Evolutionary conservation across 345 rosid genomes (phyloP).

Genomic region (Bruguiera parviflora): DNA sequence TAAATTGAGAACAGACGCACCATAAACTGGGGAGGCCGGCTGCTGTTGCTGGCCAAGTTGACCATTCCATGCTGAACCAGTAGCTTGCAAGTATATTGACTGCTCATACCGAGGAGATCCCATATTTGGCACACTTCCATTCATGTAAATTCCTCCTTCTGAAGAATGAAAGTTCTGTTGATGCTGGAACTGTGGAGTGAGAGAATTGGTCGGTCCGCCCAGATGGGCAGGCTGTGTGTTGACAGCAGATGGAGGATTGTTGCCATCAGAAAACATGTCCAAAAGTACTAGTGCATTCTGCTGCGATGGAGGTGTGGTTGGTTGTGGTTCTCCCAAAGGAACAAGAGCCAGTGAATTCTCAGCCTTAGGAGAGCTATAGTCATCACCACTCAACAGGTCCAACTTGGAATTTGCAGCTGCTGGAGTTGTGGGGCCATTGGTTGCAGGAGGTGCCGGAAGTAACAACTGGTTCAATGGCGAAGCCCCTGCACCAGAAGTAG

Average conservation of each 20-base stretch:
- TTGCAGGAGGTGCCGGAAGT: slow-evolving; percentile 79
- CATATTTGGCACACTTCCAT: slow-evolving; percentile 53
- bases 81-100: slow-evolving; percentile 48
- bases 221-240: slow-evolving; percentile 44
- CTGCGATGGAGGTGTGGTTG: slow-evolving; percentile 57
- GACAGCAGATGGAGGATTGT: slow-evolving; percentile 45
- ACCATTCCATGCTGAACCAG: slow-evolving; percentile 68
- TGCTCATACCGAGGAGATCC: slow-evolving; percentile 69
- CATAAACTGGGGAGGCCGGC: slow-evolving; percentile 67
- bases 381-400: slow-evolving; percentile 97
- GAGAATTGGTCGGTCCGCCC: slow-evolving; percentile 43
- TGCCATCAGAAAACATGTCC: slow-evolving; percentile 72
- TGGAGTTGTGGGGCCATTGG: slow-evolving; percentile 53
- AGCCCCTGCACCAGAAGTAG: slow-evolving; percentile 46
- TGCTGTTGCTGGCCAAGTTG: slow-evolving; percentile 54
- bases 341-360: slow-evolving; percentile 73
- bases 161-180: slow-evolving; percentile 59
- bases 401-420: slow-evolving; percentile 56
- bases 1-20: slow-evolving; percentile 29
- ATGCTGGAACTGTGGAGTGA: slow-evolving; percentile 58
- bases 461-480: slow-evolving; percentile 58
- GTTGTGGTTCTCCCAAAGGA: slow-evolving; percentile 63
- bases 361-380: slow-evolving; percentile 58
- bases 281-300: slow-evolving; percentile 85
- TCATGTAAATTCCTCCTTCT: slow-evolving; percentile 54